Percentiles rank a stretch among this genome's conserved stretches.
phyloP scores from a whole-genome alignment of 2,329 filamentous ascomycete genomes.

The Rhinocladiella mackenziei region DNA sequence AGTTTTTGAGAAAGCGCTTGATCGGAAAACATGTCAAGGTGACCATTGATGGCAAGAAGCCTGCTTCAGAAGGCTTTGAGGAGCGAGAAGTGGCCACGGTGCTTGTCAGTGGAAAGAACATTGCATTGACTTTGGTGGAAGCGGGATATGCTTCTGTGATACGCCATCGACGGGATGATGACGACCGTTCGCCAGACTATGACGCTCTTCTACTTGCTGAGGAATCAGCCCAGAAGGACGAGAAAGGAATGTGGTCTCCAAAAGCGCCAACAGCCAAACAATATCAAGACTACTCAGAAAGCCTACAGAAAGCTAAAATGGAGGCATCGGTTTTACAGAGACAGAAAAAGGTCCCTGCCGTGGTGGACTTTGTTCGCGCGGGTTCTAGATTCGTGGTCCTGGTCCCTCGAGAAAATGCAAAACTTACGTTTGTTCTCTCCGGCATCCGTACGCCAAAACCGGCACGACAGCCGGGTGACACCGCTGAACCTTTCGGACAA shows the following conservation, averaged over 20 bases:
- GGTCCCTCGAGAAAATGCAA: conserved; percentile 86
- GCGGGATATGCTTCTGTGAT: conserved; percentile 92
- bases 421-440: conserved; percentile 89
- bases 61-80: conserved; percentile 84
- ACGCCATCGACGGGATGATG: conserved; percentile 89
- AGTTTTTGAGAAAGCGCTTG: conserved; percentile 85
- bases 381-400: conserved; percentile 90
- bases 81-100: conserved; percentile 92
- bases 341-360: conserved; percentile 84
- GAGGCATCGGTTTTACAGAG: conserved; percentile 82
- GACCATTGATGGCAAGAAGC: conserved; percentile 82
- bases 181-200: conserved; percentile 89
- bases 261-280: conserved; percentile 80
- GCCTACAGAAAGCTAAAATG: conserved; percentile 89
- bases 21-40: conserved; percentile 96
- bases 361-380: conserved; percentile 98
- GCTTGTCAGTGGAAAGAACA: conserved; percentile 76
- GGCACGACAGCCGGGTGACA: conserved; percentile 72
- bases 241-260: conserved; percentile 91
- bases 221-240: conserved; percentile 69
- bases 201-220: conserved; percentile 55
- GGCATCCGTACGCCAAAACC: conserved; percentile 88
- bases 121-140: conserved; percentile 80
- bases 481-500: conserved; percentile 88
- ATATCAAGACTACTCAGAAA: conserved; percentile 88